Conservation (phyloP, 768 basidiomycete species). For the Crepidotus variabilis region DNA sequence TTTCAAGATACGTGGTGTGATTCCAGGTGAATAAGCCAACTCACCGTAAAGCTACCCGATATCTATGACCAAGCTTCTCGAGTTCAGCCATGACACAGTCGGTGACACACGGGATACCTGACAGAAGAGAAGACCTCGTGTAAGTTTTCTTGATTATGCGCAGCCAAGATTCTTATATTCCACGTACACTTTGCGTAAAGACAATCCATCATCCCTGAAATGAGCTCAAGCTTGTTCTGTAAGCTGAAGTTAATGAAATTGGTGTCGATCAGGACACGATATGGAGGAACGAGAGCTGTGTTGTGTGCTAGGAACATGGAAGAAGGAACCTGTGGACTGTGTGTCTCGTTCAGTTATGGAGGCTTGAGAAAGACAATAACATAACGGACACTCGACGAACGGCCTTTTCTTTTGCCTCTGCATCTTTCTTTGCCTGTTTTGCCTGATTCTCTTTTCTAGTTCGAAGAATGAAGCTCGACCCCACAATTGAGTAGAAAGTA, state of each 20-base stretch:
- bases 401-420: constrained; percentile 74
- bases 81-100: constrained; percentile 99
- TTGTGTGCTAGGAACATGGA: constrained; percentile 95
- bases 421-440: constrained; percentile 84
- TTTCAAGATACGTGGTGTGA: background rate
- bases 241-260: constrained; percentile 99
- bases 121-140: constrained; percentile 6
- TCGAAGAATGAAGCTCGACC: constrained; percentile 9
- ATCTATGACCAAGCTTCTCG: constrained; percentile 95
- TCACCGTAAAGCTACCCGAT: constrained; percentile 90
- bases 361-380: background rate
- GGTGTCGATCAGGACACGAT: constrained; percentile 96
- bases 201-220: constrained; percentile 99
- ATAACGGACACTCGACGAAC: constrained; percentile 65
- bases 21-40: constrained; percentile 19
- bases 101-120: constrained; percentile 98
- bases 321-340: constrained; percentile 81
- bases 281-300: constrained; percentile 92
- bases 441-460: constrained; percentile 88
- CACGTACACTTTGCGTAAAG: constrained; percentile 89
- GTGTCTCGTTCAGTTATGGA: background rate
- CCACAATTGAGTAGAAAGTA: background rate
- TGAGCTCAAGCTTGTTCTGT: constrained; percentile 95
- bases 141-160: background rate
- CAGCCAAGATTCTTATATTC: background rate